Base-by-base conservation (phyloP, 257 asterid species). In the Solanum medicagineum region DNA sequence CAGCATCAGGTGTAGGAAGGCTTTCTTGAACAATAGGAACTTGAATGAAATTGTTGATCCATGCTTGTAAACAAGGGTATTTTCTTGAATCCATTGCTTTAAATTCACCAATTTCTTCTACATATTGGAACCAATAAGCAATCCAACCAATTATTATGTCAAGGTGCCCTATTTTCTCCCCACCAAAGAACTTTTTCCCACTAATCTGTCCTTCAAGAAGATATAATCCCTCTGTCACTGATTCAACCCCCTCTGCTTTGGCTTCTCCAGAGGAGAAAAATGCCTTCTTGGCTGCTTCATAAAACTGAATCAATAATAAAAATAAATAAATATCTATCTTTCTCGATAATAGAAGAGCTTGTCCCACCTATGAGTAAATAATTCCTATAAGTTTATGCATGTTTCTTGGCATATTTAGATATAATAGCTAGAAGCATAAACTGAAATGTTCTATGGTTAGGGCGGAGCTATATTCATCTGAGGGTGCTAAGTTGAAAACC, bases 1-100 rank as follows among this genome's bases (percentile, higher is more conserved):
- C 82, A 51, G 3, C 59, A 19, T 40, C 20, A 20, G 54, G 66
- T 17, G 17, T 10, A 36, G 87, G 84, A 62, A 85, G 87, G 24
- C 71, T 85, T 80, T 63, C 45, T 85, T 85, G 60, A 54, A 85
- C n/a, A 49, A 79, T 13, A 17, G 81, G 80, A 47, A 49, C 32
- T 79, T 85, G 44, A 66, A 77, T 79, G 54, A 85, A 85, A 63
- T 36, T 85, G 45, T 49, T 63, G 53, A 63, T 79, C 87, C 87
- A 85, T 62, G 71, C 69, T 79, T 79, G 32, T 59, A 85, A 14
- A 11, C 5, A 45, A 47, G 87, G 80, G 29, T 62, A 62, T 40
- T 51, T 62, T 22, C 22, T 65, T 12, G 87, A 53, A 60, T 85
- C 69, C 57, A 85, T 45, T 45, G 71, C 54, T 53, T 85, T 77